Base-by-base conservation (phyloP, 106 monocot species). In the Agapanthus africanus region DNA sequence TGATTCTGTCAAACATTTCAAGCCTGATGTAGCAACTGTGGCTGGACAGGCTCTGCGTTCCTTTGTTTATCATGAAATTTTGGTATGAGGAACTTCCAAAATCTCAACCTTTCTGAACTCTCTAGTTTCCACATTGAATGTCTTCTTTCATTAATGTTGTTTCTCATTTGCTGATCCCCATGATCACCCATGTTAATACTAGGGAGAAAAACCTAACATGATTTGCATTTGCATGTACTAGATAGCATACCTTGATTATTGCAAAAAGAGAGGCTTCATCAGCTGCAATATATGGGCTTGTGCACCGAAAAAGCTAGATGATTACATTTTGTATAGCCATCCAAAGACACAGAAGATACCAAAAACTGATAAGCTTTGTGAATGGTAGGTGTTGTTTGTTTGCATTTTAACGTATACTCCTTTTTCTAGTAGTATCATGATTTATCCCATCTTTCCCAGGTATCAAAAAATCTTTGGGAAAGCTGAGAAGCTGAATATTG, bases 301-400 rank as follows among this genome's bases (percentile, higher is more conserved):
- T 63, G 85, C 87, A 30, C 82, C 91, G 19, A 34, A 66, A 16
- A 88, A 80, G 78, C 32, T 46, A 34, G 80, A 91, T 57, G 80
- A 91, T 57, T 91, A 88, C 71, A 88, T 91, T 71, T 42, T 91
- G n/a, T 83, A 91, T 60, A 85, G 91, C 31, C 91, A 91, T 75
- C 91, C 91, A 59, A 79, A 73, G 35, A 67, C n/a, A 39, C 91
- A 91, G 41, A 91, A 87, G 78, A 82, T 79, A 62, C 91, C 91
- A 11, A 82, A 82, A 64, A 47, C 84, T 54, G 84, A 87, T 36
- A 91, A 87, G 59, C 87, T 91, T 37, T 77, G 91, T 51, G 77
- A 74, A 63, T 91, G 91, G 91, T 87, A 67, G 59, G 42, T 28
- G 4, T 7, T 47, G 19, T 14, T 64, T 16, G 1, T 68, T 6